Base-by-base conservation (phyloP, 441 rosid species). In the Mallotus japonicus region DNA sequence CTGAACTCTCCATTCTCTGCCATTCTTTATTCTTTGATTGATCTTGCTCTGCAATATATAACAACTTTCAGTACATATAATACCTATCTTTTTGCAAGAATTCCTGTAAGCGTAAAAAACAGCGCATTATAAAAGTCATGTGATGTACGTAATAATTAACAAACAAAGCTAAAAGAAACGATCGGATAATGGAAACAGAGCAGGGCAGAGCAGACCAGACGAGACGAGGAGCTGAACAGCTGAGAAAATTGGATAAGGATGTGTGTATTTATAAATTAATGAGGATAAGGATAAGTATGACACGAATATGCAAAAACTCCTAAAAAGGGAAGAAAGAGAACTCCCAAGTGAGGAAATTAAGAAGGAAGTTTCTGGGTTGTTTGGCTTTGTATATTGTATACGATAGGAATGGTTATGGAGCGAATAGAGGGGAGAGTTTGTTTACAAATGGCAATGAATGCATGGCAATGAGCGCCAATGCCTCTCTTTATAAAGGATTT, bases 1-100 rank as follows among this genome's bases (percentile, higher is more conserved):
- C 83, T 74, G 66, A 77, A 79, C 62, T 69, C 82, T 71, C 75
- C 82, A 14, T 71, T 78, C 15, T 63, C 78, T 3, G 73, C 72
- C 76, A 72, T 72, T 20, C 40, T 59, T 37, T 63, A 59, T 51
- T 65, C 62, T 7, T 44, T 10, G 9, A 8, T 44, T 10, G 9
- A 8, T 44, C 49, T 44, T 44, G 9, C 53, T 54, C 34, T 72
- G 72, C 17, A 46, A 44, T 44, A 7, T 44, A 44, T 9, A 44
- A 7, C 49, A 44, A 44, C 49, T 37, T 37, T 37, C 40, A 37
- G 40, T 37, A 37, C 40, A 37, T 37, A 37, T 37, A 4, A 4
- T 34, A 34, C 5, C 3, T 34, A 34, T 34, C 3, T 34, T 3
- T 34, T 34, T 34, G 37, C 5, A 34, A 34, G 40, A 37, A 34